Evolutionary conservation across 1,139 yeast species (phyloP).

Genomic region (Yamadazyma kanchanaburiensis): DNA sequence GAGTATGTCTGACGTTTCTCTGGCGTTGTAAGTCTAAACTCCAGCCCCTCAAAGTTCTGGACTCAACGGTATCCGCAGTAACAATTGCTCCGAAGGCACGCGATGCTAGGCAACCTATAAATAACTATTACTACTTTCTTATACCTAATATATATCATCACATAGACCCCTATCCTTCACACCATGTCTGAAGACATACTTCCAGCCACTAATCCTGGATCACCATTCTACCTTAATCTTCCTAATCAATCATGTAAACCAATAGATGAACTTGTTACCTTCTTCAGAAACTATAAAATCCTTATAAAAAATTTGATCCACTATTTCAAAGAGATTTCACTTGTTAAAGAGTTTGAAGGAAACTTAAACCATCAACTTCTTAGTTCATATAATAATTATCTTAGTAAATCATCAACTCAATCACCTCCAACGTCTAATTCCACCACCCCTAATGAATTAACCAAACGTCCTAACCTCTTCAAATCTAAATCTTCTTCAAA

Average conservation of each 20-base stretch:
- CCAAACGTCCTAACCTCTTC: slow-evolving; percentile 29
- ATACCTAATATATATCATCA: too few species aligned
- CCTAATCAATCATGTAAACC: slow-evolving; percentile 44
- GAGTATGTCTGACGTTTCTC: too few species aligned
- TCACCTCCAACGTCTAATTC: slow-evolving; percentile 5
- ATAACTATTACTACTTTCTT: too few species aligned
- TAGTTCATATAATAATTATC: slow-evolving; percentile 27
- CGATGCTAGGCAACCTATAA: too few species aligned
- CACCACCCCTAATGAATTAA: slow-evolving; percentile 7
- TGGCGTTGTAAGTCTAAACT: too few species aligned
- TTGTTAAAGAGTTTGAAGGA: slow-evolving; percentile 68
- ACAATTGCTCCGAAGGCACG: too few species aligned
- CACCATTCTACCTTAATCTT: slow-evolving; percentile 40
- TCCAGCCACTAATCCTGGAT: slow-evolving; percentile 31
- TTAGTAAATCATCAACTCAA: slow-evolving; percentile 1
- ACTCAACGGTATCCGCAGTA: too few species aligned
- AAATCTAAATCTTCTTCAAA: slow-evolving; percentile 28
- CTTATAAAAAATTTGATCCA: slow-evolving; percentile 58
- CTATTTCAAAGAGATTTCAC: slow-evolving; percentile 59
- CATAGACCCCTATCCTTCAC: neutral
- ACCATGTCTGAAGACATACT: slow-evolving; percentile 22
- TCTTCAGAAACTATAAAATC: slow-evolving; percentile 71
- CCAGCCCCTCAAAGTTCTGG: too few species aligned
- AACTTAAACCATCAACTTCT: slow-evolving; percentile 62
- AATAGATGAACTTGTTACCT: slow-evolving; percentile 47